Base-by-base conservation (phyloP, 202 grass and related monocot genomes). In the Hordeum pubiflorum region DNA sequence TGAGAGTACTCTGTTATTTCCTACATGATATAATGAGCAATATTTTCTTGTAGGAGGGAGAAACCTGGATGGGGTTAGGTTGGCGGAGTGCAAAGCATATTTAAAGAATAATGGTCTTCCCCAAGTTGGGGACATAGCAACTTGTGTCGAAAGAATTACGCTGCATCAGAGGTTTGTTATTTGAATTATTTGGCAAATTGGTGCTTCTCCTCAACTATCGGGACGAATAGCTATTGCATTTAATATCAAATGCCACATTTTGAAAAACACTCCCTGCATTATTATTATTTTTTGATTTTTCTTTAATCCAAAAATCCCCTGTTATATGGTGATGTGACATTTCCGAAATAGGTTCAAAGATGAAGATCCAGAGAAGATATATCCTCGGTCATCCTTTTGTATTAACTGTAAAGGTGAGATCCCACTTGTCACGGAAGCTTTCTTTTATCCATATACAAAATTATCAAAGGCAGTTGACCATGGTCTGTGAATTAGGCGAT, bases 371-470 rank as follows among this genome's bases (percentile, higher is more conserved):
- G 84, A 87, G 71, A 89, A 82, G 27, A 80, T 94, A 20, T 91
- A 94, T 87, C 82, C 92, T 17, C 79, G 63, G 39, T 87, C 87
- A 75, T 91, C 92, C 13, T 94, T 94, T 82, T 61, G 17, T 66
- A 87, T 94, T 31, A 85, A 94, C 34, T 94, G 86, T 73, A 94
- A 88, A 89, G 92, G 92, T 94, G 81, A 0, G 50, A 18, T 77
- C 18, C 0, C 67, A 73, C 38, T 6, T 31, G 23, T 71, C 63
- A 15, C 32, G 69, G 11, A 41, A 78, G 7, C 23, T 38, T 44
- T 77, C 21, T 50, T 32, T 26, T 75, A 11, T 77, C 7, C 84
- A 5, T 54, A 85, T 81, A 20, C 17, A 2, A 58, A 72, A 72
- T 58, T 69, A 44, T 75, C 15, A 7, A 79, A 5, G 55, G 22